Evolutionary conservation across 2,329 filamentous ascomycete genomes (phyloP), one percentile per base, ranked within the genome.

Genomic region (Scleromitrula shiraiana): DNA sequence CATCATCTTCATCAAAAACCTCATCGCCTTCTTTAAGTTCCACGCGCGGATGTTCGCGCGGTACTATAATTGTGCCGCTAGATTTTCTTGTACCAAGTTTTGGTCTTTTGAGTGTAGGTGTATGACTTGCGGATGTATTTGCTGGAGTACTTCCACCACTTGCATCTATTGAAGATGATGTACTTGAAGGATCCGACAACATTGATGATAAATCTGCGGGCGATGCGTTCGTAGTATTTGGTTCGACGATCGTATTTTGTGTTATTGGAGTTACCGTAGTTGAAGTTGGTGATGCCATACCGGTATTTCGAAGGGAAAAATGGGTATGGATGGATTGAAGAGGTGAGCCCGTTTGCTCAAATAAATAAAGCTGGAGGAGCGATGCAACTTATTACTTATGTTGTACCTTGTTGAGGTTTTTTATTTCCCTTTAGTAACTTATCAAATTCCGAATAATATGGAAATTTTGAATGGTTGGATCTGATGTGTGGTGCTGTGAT

Each of bases 51-150:
- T 77, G 85, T 62, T 91, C 85, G 57, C 87, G 79, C 29, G 85
- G 83, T 32, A 94, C 84, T 54, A 90, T 85, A 55, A 93, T 83
- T 40, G 88, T 88, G 49, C 85, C 85, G 64, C 85, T 91, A 58
- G 83, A 86, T 67, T 88, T 88, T 41, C 86, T 77, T 58, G 78
- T 85, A 15, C 79, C 79, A 51, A 91, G 70, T 48, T 78, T 76
- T 23, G 87, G 87, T 29, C 87, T 78, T 40, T 56, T 43, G 27
- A 51, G 48, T 32, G 44, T 41, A 7, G 44, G 44, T 20, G 44
- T 47, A 41, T 30, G 44, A 15, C 44, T 41, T 7, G 44, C 24
- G 32, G 44, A 47, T 10, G 36, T 47, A 19, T 47, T 47, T 33
- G 44, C 44, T 32, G 44, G 44, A 2, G 44, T 47, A 37, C 36